Evolutionary conservation across 2,329 filamentous ascomycete species (phyloP).

Genomic region (Botryotinia calthae): DNA sequence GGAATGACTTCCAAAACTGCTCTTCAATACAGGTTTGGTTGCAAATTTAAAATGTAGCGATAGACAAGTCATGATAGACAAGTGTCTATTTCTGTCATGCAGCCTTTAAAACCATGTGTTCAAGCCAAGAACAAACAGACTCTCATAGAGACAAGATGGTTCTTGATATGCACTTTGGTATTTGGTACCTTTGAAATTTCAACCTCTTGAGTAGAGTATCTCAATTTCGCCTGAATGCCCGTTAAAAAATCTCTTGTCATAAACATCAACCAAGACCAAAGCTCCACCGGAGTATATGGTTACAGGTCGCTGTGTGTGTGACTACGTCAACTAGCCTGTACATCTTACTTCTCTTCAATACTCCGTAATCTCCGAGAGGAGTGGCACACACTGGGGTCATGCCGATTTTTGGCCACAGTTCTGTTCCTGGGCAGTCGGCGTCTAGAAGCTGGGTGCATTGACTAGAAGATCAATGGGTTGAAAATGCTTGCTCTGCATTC

Average conservation of each 20-base stretch:
- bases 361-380: background rate
- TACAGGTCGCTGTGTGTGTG: background rate
- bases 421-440: background rate
- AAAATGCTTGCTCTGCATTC: no score
- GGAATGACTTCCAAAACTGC: background rate
- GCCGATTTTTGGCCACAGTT: background rate
- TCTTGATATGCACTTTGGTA: background rate
- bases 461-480: background rate
- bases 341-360: background rate
- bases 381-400: background rate
- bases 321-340: background rate
- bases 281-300: background rate
- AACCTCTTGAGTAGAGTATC: background rate
- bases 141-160: background rate
- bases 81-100: background rate
- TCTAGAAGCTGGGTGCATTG: no score
- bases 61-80: background rate
- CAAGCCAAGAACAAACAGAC: background rate
- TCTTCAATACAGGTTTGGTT: background rate
- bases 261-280: background rate
- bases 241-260: accelerated
- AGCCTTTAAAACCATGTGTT: background rate
- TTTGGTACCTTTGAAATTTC: no score
- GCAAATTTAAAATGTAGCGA: background rate
- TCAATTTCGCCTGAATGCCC: background rate